phyloP scores from a whole-genome alignment of 1,139 yeast species.

The Geotrichum restrictum region DNA sequence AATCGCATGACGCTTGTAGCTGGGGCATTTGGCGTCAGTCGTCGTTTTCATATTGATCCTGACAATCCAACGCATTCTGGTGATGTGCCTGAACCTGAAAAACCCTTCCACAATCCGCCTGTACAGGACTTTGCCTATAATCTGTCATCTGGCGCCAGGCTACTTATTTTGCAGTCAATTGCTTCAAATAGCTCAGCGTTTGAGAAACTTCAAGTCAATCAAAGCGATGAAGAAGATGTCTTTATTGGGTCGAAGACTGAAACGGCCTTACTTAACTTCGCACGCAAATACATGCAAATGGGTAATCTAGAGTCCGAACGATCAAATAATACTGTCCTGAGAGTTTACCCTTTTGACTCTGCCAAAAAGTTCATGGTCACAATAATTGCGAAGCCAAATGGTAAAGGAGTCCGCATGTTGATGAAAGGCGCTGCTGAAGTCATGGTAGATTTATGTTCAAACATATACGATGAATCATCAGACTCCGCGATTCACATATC shows the following conservation, averaged over 20 bases:
- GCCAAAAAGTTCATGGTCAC: constrained; percentile 90
- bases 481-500: constrained; percentile 39
- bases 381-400: constrained; percentile 47
- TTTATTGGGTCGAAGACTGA: constrained; percentile 93
- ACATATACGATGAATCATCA: constrained; percentile 26
- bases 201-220: constrained; percentile 60
- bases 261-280: constrained; percentile 74
- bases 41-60: constrained; percentile 36
- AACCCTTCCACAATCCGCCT: background rate
- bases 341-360: constrained; percentile 86
- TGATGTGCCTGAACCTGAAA: too few relatives aligned
- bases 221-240: constrained; percentile 42
- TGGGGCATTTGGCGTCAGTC: constrained; percentile 50
- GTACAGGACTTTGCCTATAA: constrained; percentile 40
- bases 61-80: constrained; percentile 43
- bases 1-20: constrained; percentile 44
- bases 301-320: constrained; percentile 44
- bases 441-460: constrained; percentile 56
- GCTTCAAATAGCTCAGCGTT: constrained; percentile 84
- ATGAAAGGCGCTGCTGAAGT: constrained; percentile 96
- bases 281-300: constrained; percentile 53
- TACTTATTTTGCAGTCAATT: constrained; percentile 56
- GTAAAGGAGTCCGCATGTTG: constrained; percentile 58
- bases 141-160: constrained; percentile 37
- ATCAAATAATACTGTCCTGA: constrained; percentile 48